These are phyloP conservation scores for Rhododendron henanense DNA, from an alignment of 148 eudicot species.

Conservation along the genomic window DNA sequence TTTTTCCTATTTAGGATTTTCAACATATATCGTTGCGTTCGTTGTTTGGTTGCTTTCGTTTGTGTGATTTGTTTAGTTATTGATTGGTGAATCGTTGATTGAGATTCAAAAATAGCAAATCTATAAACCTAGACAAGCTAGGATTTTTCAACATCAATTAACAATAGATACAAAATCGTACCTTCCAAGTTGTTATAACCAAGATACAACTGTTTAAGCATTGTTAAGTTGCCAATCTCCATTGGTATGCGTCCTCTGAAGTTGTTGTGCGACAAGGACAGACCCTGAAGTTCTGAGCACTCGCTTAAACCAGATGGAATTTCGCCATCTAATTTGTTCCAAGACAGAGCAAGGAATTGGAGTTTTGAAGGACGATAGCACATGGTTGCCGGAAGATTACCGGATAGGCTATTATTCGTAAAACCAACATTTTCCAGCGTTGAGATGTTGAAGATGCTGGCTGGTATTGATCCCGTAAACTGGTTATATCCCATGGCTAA, in stretches of 20 bases:
- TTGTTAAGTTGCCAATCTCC: background rate
- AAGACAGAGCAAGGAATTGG: background rate
- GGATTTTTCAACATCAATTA: background rate
- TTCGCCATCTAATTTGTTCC: background rate
- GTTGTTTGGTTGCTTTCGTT: too few species aligned
- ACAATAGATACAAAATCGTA: background rate
- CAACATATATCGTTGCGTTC: too few species aligned
- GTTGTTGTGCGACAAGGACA: background rate
- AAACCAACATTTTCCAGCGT: background rate
- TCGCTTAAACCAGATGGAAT: background rate
- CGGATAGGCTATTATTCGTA: background rate
- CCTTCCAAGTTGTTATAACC: background rate
- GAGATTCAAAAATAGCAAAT: too few species aligned
- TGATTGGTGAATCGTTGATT: too few species aligned
- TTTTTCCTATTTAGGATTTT: too few species aligned
- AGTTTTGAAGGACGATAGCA: background rate
- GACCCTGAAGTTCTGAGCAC: background rate
- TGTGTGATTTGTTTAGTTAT: too few species aligned
- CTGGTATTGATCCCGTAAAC: background rate
- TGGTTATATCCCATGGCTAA: background rate
- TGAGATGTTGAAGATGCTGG: background rate
- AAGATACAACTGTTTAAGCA: background rate
- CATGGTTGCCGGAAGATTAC: background rate
- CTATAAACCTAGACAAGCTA: too few species aligned
- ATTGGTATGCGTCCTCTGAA: background rate